Base-by-base conservation (phyloP, 116 monocot genomes). In the Dioscorea cayenensis region DNA sequence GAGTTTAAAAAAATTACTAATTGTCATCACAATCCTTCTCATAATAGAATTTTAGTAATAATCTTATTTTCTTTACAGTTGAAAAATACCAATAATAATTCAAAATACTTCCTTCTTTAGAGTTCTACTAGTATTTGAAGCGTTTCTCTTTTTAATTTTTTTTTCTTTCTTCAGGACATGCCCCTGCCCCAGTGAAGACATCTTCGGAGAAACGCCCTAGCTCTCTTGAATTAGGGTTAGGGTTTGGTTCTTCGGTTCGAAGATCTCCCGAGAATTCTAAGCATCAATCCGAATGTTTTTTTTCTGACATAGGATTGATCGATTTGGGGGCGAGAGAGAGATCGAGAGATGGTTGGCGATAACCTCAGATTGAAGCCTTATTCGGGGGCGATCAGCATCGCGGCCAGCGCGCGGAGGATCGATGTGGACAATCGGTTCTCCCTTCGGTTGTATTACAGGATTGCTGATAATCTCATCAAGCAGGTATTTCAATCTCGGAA, bases 351-450 rank as follows among this genome's bases (percentile, higher is more conserved):
- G 64, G 48, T 8, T 11, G 68, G 23, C 64, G 55, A 55, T n/a
- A 55, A 55, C 14, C 55, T 50, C 19, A 70, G 29, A 50, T 73
- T 73, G 80, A 69, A 69, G 76, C 69, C 85, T 17, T 67, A 77
- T n/a, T 36, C 66, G 23, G 83, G 82, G 35, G 36, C 58, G 64
- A 90, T 97, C 86, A 83, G 70, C 81, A 90, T 97, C 76, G 86
- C 80, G 28, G 84, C 81, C 28, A 82, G 76, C 75, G 73, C 90
- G 32, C 76, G 71, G 72, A 88, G 61, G 82, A 51, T 92, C 66
- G 81, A 77, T 55, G 90, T 92, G 13, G 92, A 97, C 74, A 84
- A 92, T 64, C 82, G 96, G 73, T 87, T 97, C 75, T 77, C 90
- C 2, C 85, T 97, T 71, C 77, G 77, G 20, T 71, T 72, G 37